phyloP scores from a whole-genome alignment of 106 monocot species.

The Dendrobium nobile region DNA sequence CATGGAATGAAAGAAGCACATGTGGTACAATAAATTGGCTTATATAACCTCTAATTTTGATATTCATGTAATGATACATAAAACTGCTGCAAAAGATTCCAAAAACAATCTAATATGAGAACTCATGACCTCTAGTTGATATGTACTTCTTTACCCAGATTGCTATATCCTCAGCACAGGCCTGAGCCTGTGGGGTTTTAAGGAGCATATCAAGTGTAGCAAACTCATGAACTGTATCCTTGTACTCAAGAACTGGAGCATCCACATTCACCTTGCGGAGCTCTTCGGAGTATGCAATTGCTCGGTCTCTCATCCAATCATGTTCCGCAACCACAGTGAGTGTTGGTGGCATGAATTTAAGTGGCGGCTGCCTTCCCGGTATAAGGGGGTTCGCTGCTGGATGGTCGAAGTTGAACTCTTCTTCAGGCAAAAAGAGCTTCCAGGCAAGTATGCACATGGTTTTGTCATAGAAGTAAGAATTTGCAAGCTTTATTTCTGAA shows the following conservation, averaged over 20 bases:
- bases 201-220: constrained; percentile 58
- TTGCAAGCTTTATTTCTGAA: constrained; percentile 59
- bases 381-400: constrained; percentile 57
- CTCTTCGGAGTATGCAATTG: constrained; percentile 64
- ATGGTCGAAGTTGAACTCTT: constrained; percentile 52
- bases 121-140: constrained; percentile 48
- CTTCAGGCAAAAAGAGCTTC: constrained; percentile 52
- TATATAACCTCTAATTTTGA: too few species aligned
- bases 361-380: constrained; percentile 28
- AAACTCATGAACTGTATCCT: constrained; percentile 61
- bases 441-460: constrained; percentile 52
- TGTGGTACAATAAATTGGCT: too few species aligned
- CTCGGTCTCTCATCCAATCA: constrained; percentile 67
- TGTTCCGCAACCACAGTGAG: constrained; percentile 56
- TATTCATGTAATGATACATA: too few species aligned
- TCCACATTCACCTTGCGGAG: constrained; percentile 64
- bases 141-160: constrained; percentile 72
- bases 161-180: constrained; percentile 58
- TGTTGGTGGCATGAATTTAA: constrained; percentile 60
- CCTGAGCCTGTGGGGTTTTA: constrained; percentile 66
- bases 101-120: constrained; percentile 37
- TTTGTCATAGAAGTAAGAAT: constrained; percentile 69
- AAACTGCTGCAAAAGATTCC: too few species aligned
- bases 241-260: constrained; percentile 63
- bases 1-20: too few species aligned